Evolutionary conservation across 768 basidiomycete genomes (phyloP).

Genomic region (Leucocoprinus sp.): DNA sequence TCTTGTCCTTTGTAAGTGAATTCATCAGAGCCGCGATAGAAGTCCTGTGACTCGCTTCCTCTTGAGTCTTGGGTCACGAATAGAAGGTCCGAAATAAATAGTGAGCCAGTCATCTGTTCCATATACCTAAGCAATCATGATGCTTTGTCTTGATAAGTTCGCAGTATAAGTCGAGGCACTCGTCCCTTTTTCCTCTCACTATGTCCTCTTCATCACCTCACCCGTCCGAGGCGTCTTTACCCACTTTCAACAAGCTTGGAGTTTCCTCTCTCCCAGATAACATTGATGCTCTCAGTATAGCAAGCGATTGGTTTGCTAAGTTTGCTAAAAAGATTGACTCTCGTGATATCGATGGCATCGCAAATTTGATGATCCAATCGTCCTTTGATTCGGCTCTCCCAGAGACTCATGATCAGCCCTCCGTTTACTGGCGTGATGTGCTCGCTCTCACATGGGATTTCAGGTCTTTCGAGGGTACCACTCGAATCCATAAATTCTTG

Average conservation of each 20-base stretch:
- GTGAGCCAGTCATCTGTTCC: not conserved
- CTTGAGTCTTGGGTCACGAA: not conserved
- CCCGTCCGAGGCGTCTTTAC: conserved; percentile 20
- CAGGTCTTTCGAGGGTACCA: conserved; percentile 42
- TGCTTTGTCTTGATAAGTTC: not conserved
- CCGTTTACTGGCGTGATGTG: conserved; percentile 49
- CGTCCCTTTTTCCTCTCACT: not conserved
- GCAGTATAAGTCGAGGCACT: not conserved
- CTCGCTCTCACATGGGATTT: conserved; percentile 60
- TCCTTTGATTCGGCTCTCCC: conserved; percentile 19
- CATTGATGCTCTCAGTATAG: conserved; percentile 24
- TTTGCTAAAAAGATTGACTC: conserved; percentile 14
- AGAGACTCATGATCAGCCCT: conserved; percentile 12
- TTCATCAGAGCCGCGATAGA: not conserved
- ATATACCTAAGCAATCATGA: not conserved
- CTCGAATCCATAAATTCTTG: conserved; percentile 35
- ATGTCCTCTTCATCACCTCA: conserved; percentile 9
- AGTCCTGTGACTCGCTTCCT: not conserved
- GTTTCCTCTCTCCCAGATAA: conserved; percentile 19
- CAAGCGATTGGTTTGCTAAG: conserved; percentile 21
- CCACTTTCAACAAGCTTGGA: conserved; percentile 24
- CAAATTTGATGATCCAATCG: conserved; percentile 23
- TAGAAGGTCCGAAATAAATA: not conserved
- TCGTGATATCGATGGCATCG: conserved; percentile 19
- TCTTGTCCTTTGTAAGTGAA: conserved; percentile 52